Evolutionary conservation across 495 filamentous ascomycete genomes (phyloP), one percentile per base, ranked within the genome.

Genomic region (Elaphomyces granulatus): DNA sequence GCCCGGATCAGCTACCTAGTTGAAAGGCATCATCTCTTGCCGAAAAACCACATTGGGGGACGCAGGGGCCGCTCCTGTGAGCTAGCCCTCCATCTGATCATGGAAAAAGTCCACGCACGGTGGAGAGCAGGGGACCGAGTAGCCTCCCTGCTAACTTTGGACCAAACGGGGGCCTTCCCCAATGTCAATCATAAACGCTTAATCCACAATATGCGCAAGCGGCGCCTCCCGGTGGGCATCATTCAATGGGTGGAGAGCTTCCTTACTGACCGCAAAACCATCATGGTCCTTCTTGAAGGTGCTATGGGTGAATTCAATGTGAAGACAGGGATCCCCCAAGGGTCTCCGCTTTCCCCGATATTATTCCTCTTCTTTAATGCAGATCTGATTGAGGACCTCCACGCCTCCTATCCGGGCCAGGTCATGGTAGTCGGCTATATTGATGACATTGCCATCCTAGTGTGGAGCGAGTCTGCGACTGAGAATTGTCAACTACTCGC

Each of bases 341-440:
- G 56, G 20, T n/a, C n/a, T n/a, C 54, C 53, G 2, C 42, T 66
- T 6, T 64, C 48, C 0, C 60, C 55, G 19, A 55, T 61, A 35
- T 43, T 48, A 10, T 51, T 50, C 45, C 45, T 55, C 17, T 54
- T 63, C 44, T 59, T 57, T 38, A 54, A 56, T 23, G 46, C 47
- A 28, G 47, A 54, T n/a, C 54, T 63, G 48, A 18, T 56, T 45
- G 32, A 34, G 14, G 32, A 34, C 4, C 15, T 34, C 32, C 32
- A 34, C 8, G 14, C 15, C 4, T 4, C 4, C 4, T 14, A 14
- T 14, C n/a, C 32, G 8, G 32, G n/a, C 4, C n/a, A n/a, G n/a
- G n/a, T 14, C 4, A n/a, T 34, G 8, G 32, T 34, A 4, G 18
- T 14, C 15, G 32, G 32, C 32, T 34, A 34, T 14, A 34, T 34